Evolutionary conservation across 164 flowering plant species (phyloP).

Genomic region (Sextonia rubra): DNA sequence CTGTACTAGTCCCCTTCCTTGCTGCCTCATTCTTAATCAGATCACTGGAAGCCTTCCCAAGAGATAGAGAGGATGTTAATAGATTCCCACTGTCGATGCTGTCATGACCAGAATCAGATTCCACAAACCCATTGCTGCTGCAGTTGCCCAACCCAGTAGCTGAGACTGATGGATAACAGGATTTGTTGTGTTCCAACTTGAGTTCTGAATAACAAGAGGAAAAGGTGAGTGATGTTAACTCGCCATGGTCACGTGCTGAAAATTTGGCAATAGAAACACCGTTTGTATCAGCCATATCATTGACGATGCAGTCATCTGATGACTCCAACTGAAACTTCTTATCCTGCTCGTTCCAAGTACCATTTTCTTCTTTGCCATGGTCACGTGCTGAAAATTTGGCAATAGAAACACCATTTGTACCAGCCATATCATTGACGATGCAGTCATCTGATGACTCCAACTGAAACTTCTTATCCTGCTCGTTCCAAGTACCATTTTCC

Average conservation of each 20-base stretch:
- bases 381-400: neutral
- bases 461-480: neutral
- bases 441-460: conserved; percentile 9
- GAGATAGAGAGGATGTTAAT: conserved; percentile 27
- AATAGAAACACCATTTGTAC: neutral
- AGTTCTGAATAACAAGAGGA: neutral
- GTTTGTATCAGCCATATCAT: conserved; percentile 4
- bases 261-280: conserved; percentile 1
- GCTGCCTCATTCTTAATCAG: conserved; percentile 13
- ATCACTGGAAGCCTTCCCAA: conserved; percentile 16
- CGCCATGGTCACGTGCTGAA: neutral
- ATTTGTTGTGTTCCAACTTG: conserved; percentile 5
- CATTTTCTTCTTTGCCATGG: conserved; percentile 10
- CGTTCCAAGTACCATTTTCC: conserved; percentile 4
- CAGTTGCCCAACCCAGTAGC: neutral
- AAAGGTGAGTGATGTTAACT: neutral
- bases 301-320: conserved; percentile 7
- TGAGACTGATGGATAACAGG: neutral
- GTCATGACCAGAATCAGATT: neutral
- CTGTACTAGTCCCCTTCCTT: conserved; percentile 9
- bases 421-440: conserved; percentile 5
- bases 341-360: neutral
- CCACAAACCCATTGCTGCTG: neutral
- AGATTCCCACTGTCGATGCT: neutral
- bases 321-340: conserved; percentile 3